These are phyloP conservation scores for Leucocoprinus birnbaumii DNA, from an alignment of 768 basidiomycete genomes.

Conservation along the genomic window DNA sequence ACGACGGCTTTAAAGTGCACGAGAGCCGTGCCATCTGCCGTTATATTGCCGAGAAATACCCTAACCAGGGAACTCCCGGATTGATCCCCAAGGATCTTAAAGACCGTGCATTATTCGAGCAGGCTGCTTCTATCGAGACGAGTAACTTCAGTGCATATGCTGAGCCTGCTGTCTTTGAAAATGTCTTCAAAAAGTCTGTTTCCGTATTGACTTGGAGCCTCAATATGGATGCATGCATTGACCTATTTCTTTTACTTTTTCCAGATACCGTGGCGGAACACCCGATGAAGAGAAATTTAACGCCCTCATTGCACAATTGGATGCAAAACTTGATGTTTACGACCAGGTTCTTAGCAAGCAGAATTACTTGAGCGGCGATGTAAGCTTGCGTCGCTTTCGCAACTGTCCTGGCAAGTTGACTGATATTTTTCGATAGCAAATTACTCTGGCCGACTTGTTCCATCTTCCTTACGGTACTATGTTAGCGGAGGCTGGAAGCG, in stretches of 20 bases:
- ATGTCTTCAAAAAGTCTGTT: background rate
- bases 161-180: slow-evolving; percentile 18
- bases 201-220: no score
- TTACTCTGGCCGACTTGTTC: slow-evolving; percentile 44
- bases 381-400: no score
- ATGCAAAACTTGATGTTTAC: slow-evolving; percentile 47
- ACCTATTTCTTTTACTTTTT: no score
- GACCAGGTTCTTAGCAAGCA: slow-evolving; percentile 54
- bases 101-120: slow-evolving; percentile 35
- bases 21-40: slow-evolving; percentile 59
- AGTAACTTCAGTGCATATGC: slow-evolving; percentile 44
- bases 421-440: no score
- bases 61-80: slow-evolving; percentile 27
- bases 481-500: slow-evolving; percentile 20
- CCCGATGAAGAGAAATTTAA: slow-evolving; percentile 22
- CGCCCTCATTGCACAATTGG: slow-evolving; percentile 24
- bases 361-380: slow-evolving; percentile 55
- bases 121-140: slow-evolving; percentile 45
- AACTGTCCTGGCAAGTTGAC: no score
- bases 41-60: slow-evolving; percentile 54
- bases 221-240: no score
- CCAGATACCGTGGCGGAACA: no score
- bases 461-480: slow-evolving; percentile 37
- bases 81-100: slow-evolving; percentile 11
- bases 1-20: slow-evolving; percentile 57